phyloP scores from a whole-genome alignment of 345 rosid species.

The Populus deltoides region DNA sequence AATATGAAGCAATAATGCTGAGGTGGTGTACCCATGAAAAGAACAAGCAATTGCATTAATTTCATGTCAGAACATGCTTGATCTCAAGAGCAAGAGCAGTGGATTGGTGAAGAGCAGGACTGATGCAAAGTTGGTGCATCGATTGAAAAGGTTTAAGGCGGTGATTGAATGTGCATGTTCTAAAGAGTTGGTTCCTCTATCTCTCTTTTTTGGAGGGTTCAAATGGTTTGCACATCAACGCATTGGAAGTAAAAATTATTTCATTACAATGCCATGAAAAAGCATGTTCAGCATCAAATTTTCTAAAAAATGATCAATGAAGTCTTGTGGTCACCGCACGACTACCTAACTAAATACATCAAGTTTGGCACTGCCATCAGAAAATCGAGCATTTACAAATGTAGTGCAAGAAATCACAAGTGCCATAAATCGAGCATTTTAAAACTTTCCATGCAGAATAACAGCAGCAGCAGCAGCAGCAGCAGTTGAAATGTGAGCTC shows the following conservation, averaged over 20 bases:
- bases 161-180: not conserved
- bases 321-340: not conserved
- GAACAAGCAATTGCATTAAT: conserved; percentile 20
- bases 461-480: not conserved
- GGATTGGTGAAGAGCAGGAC: conserved; percentile 7
- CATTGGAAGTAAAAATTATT: not conserved
- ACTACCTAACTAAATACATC: not conserved
- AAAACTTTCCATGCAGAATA: not conserved
- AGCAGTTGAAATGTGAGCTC: conserved; percentile 6
- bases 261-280: not conserved
- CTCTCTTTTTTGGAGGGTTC: not conserved
- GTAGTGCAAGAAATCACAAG: not conserved
- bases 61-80: conserved; percentile 1
- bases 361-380: not conserved
- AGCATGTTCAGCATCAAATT: not conserved
- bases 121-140: not conserved
- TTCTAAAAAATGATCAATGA: not conserved
- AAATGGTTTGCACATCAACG: not conserved
- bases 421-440: not conserved
- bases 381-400: not conserved
- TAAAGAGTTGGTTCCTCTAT: not conserved
- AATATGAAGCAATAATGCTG: conserved; percentile 4
- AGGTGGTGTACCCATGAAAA: conserved; percentile 14
- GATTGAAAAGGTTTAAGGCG: not conserved
- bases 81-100: not conserved